Base-by-base conservation (phyloP, 306 rosid genomes). In the Rosa lucieae region DNA sequence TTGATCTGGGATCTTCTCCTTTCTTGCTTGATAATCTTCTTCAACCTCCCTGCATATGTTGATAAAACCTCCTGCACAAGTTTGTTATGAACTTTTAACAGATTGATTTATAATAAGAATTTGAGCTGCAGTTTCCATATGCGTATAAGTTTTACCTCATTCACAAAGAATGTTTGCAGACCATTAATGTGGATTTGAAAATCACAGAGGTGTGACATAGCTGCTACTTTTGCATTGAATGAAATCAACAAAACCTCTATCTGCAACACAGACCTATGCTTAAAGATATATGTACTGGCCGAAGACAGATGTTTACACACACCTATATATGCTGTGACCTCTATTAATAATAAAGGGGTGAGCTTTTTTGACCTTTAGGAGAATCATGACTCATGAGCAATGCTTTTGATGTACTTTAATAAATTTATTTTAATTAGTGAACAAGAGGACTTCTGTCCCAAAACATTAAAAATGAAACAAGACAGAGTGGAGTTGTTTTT, bases 111-210 rank as follows among this genome's bases (percentile, higher is more conserved):
- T 51, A 72, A 5, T 29, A 72, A 29, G 29, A 51, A 51, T 12
- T 32, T 39, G 14, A 73, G 48, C 52, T 43, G 52, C 40, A 70
- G 9, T 42, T 69, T 11, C 10, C 8, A 53, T 1, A 8, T 63
- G 23, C 17, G 12, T 65, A 35, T 37, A 8, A 15, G 6, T 29
- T 68, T 68, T 89, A 89, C 94, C 92, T 89, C 81, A 29, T 84
- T 83, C 80, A 89, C 67, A 75, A 86, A 69, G 84, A 91, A 89
- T 65, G 73, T 86, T 23, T 89, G 89, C 44, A 84, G 85, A n/a
- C 88, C 87, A 81, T 91, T 86, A 18, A 89, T 81, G 85, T 42
- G 77, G 70, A 91, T 66, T 82, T 86, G 88, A 86, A 91, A 71
- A 88, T 82, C 84, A 82, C 81, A 81, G 18, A 84, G 75, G 15